These are phyloP conservation scores for Glebionis coronaria DNA, from an alignment of 129 eudicot genomes.

Conservation along the genomic window DNA sequence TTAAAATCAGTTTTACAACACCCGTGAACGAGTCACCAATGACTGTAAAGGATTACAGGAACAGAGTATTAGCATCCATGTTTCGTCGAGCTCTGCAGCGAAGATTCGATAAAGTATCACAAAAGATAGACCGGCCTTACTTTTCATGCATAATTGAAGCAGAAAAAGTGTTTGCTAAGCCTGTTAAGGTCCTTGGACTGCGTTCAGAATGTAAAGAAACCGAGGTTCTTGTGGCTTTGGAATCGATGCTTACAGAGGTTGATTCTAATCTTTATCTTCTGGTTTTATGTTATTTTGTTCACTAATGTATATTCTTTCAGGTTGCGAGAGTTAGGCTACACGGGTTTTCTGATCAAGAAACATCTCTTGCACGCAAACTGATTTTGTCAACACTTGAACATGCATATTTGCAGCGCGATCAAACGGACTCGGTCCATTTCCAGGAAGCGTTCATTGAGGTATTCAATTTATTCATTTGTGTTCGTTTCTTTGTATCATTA, in stretches of 20 bases:
- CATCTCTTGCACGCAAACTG: not conserved
- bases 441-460: not conserved
- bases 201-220: not conserved
- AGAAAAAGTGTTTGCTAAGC: not conserved
- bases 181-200: not conserved
- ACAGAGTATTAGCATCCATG: not conserved
- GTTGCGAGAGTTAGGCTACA: conserved; percentile 1
- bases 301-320: not conserved
- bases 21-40: not conserved
- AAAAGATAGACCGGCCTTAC: not conserved
- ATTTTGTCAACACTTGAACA: not conserved
- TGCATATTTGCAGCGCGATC: conserved; percentile 2
- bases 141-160: not conserved
- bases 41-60: not conserved
- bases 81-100: not conserved
- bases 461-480: not conserved
- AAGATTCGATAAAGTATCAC: not conserved
- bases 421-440: not conserved
- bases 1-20: not conserved
- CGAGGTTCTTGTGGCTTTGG: not conserved
- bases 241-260: not conserved
- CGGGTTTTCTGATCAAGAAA: not conserved
- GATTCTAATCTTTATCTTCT: not conserved
- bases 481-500: not conserved
- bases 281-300: not conserved